These are phyloP conservation scores for Bryoerythrophyllum caledonicum DNA, from an alignment of 225 moss, liverwort and hornwort genomes.

Conservation along the genomic window DNA sequence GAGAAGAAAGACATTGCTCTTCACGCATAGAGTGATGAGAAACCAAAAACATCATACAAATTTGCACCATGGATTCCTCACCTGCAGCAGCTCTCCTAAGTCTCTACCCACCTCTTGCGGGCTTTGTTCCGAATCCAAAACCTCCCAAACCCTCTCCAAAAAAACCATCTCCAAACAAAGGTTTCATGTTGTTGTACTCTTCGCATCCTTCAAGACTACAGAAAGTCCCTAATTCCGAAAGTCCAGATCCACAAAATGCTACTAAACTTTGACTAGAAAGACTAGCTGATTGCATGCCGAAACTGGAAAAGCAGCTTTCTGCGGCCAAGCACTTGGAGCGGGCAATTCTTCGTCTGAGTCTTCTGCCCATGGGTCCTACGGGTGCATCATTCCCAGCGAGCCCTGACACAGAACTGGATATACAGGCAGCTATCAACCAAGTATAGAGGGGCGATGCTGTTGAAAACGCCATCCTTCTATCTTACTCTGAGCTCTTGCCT, in stretches of 20 bases:
- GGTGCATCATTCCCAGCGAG: conserved; percentile 29
- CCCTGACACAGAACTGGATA: conserved; percentile 39
- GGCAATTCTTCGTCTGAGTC: conserved; percentile 34
- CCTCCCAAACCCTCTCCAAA: no score
- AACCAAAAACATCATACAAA: no score
- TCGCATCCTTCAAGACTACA: no score
- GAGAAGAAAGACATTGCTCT: no score
- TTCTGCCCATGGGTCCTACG: conserved; percentile 31
- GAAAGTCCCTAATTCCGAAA: no score
- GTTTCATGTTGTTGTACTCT: no score
- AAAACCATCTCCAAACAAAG: no score
- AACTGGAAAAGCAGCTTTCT: conserved; percentile 42
- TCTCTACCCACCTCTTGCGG: conserved; percentile 32
- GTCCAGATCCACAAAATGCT: no score
- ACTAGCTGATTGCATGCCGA: conserved; percentile 33
- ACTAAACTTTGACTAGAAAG: conserved; percentile 31
- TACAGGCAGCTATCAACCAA: conserved; percentile 49
- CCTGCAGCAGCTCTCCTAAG: conserved; percentile 33
- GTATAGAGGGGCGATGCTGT: conserved; percentile 47
- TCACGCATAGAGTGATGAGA: no score
- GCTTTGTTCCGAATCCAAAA: conserved; percentile 32
- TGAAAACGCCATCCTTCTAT: conserved; percentile 46
- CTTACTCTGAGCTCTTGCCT: conserved; percentile 26
- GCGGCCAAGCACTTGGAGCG: conserved; percentile 40
- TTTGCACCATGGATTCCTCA: conserved; percentile 23